These are phyloP conservation scores for Cyamopsis tetragonoloba DNA, from an alignment of 306 rosid genomes.

Conservation along the genomic window DNA sequence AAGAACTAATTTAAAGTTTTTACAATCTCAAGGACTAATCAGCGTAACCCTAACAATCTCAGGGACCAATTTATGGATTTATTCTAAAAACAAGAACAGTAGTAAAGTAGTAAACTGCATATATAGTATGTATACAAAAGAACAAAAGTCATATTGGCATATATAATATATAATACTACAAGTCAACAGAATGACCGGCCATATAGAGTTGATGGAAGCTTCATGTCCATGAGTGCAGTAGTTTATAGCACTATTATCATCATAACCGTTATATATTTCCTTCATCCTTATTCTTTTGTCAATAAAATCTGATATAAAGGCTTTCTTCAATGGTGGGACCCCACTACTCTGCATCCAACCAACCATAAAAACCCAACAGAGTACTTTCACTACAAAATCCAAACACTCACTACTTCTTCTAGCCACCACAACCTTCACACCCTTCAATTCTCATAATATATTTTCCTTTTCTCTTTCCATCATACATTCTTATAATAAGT, in stretches of 20 bases:
- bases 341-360: conserved; percentile 17
- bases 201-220: conserved; percentile 20
- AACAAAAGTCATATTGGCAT: neutral
- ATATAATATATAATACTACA: too few species aligned
- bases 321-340: conserved; percentile 34
- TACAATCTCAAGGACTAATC: too few species aligned
- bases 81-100: too few species aligned
- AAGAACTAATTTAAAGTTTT: too few species aligned
- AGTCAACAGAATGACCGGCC: conserved; percentile 18
- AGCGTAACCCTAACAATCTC: too few species aligned
- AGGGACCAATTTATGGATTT: too few species aligned
- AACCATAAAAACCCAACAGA: conserved; percentile 21
- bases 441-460: too few species aligned
- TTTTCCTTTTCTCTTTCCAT: conserved; percentile 30
- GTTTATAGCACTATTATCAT: neutral
- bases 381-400: conserved; percentile 37
- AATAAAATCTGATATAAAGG: conserved; percentile 39
- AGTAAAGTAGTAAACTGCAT: too few species aligned
- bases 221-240: conserved; percentile 17
- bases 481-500: too few species aligned
- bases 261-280: conserved; percentile 35
- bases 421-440: too few species aligned
- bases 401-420: conserved; percentile 34
- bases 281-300: conserved; percentile 45
- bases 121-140: neutral